Evolutionary conservation across 305 asterid genomes (phyloP).

Genomic region (Petunia hybrid): DNA sequence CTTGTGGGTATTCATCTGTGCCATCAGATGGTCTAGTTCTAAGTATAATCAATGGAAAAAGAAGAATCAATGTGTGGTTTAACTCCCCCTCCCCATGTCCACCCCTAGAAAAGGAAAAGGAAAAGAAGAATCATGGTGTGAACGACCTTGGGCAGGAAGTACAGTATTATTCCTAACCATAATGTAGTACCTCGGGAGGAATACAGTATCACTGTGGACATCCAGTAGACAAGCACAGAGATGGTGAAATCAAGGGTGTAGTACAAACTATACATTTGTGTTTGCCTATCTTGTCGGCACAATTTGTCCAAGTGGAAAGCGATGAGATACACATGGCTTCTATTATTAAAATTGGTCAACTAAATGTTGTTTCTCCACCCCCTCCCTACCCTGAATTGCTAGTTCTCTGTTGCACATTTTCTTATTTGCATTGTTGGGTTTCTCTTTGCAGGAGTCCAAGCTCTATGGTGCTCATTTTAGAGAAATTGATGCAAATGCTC

Average conservation of each 20-base stretch:
- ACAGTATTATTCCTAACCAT: not conserved
- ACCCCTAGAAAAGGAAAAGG: not conserved
- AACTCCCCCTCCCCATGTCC: not conserved
- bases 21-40: not conserved
- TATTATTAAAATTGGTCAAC: not conserved
- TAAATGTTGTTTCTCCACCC: conserved; percentile 6
- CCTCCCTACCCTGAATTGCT: not conserved
- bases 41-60: not conserved
- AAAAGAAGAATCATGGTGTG: not conserved
- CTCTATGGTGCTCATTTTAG: conserved; percentile 94
- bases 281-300: not conserved
- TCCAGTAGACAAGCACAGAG: not conserved
- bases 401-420: not conserved
- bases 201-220: not conserved
- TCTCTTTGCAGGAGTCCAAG: conserved; percentile 82
- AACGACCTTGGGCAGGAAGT: conserved; percentile 6
- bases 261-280: not conserved
- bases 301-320: not conserved
- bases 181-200: not conserved
- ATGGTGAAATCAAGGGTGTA: not conserved
- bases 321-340: not conserved
- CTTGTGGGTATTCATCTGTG: not conserved
- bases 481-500: conserved; percentile 86
- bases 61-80: not conserved
- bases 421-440: conserved; percentile 26